phyloP scores from a whole-genome alignment of 257 asterid species.

The Paraleonurus japonicus region DNA sequence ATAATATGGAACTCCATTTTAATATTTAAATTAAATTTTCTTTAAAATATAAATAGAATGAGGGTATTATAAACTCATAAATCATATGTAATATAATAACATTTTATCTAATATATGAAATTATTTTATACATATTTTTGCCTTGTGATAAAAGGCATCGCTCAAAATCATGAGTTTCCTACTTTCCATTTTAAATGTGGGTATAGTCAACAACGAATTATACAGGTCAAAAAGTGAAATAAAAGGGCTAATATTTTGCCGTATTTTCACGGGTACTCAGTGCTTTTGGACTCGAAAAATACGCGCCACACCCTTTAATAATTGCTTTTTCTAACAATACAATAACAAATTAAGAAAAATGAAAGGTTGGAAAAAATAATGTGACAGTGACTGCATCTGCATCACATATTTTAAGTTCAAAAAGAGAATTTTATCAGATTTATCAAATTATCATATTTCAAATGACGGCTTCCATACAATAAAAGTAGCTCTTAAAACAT shows the following conservation, averaged over 20 bases:
- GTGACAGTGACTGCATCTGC: neutral
- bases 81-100: too few species aligned
- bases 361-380: neutral
- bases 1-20: too few species aligned
- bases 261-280: slow-evolving; percentile 11
- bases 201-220: slow-evolving; percentile 24
- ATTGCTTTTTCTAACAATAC: slow-evolving; percentile 13
- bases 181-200: neutral
- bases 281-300: slow-evolving; percentile 26
- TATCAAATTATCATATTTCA: neutral
- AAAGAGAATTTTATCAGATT: neutral
- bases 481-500: neutral
- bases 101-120: too few species aligned
- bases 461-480: neutral
- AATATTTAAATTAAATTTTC: too few species aligned
- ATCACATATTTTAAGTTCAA: neutral
- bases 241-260: slow-evolving; percentile 19
- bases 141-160: neutral
- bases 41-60: too few species aligned
- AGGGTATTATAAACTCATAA: too few species aligned
- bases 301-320: slow-evolving; percentile 28
- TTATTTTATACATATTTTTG: too few species aligned
- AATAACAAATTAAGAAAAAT: neutral
- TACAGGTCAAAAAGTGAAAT: slow-evolving; percentile 27
- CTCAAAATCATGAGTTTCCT: slow-evolving; percentile 18